These are phyloP conservation scores for Potentilla sterilis DNA, from an alignment of 306 rosid genomes.

Conservation along the genomic window DNA sequence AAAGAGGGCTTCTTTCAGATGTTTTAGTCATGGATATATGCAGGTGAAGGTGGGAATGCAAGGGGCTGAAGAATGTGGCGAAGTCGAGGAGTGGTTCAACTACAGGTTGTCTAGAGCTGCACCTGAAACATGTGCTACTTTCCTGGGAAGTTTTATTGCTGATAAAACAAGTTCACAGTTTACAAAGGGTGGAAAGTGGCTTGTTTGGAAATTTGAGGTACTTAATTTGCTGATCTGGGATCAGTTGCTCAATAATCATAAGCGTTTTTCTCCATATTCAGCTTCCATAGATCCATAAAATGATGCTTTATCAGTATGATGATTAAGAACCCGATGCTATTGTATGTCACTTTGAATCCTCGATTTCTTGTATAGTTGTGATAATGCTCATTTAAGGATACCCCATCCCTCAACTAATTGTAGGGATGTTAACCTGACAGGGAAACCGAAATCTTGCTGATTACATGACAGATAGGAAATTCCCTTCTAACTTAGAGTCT, in stretches of 20 bases:
- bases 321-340: background rate
- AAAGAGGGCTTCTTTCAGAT: background rate
- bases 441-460: conserved; percentile 83
- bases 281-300: background rate
- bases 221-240: background rate
- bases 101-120: conserved; percentile 96
- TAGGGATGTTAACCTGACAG: conserved; percentile 42
- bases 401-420: conserved; percentile 39
- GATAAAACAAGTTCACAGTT: conserved; percentile 59
- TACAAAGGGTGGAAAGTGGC: conserved; percentile 92
- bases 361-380: background rate
- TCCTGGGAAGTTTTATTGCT: conserved; percentile 89
- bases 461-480: conserved; percentile 75
- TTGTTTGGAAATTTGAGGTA: conserved; percentile 99
- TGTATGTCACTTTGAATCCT: background rate
- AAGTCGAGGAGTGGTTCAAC: conserved; percentile 90
- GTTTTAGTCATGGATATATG: conserved; percentile 28
- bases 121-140: conserved; percentile 93
- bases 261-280: background rate
- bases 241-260: background rate
- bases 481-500: conserved; percentile 81
- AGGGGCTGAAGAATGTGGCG: conserved; percentile 84
- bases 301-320: background rate
- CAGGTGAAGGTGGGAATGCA: conserved; percentile 74
- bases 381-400: conserved; percentile 8